Evolutionary conservation across 805 yeast species (phyloP).

Genomic region (Barnettozyma californica): DNA sequence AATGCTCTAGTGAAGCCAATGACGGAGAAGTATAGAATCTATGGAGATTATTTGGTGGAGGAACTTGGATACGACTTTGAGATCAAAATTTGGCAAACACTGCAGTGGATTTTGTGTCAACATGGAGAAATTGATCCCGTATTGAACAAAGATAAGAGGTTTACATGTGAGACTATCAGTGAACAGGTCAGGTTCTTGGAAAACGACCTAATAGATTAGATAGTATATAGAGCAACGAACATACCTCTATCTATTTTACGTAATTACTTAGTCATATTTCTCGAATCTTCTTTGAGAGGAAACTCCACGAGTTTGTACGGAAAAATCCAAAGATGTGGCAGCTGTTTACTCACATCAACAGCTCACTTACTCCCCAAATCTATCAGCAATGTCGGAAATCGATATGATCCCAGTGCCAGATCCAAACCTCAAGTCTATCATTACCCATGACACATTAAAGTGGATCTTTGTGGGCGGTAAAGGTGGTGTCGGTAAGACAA

Average conservation of each 20-base stretch:
- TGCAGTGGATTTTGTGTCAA: conserved; percentile 19
- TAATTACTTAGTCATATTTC: background rate
- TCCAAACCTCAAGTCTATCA: conserved; percentile 64
- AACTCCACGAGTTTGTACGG: background rate
- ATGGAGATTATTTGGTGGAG: conserved; percentile 15
- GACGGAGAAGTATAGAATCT: conserved; percentile 21
- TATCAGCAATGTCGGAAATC: conserved; percentile 18
- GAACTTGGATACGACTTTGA: conserved; percentile 28
- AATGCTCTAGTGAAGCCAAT: conserved; percentile 15
- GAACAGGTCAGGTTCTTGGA: background rate
- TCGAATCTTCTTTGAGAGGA: background rate
- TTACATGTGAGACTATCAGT: background rate
- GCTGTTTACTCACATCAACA: background rate
- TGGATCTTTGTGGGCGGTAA: conserved; percentile 99
- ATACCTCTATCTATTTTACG: background rate
- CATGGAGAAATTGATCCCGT: background rate
- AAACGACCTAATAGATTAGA: no score
- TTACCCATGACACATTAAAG: conserved; percentile 65
- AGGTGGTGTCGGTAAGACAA: conserved; percentile 99
- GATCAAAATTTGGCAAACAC: conserved; percentile 22
- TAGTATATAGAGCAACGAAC: no score
- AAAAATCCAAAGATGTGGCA: background rate
- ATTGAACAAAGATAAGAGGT: no score
- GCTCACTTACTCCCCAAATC: background rate
- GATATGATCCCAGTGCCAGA: conserved; percentile 34